Evolutionary conservation across 768 basidiomycete genomes (phyloP), one percentile per base, ranked within the genome.

Genomic region (Trichaptum fuscoviolaceum): DNA sequence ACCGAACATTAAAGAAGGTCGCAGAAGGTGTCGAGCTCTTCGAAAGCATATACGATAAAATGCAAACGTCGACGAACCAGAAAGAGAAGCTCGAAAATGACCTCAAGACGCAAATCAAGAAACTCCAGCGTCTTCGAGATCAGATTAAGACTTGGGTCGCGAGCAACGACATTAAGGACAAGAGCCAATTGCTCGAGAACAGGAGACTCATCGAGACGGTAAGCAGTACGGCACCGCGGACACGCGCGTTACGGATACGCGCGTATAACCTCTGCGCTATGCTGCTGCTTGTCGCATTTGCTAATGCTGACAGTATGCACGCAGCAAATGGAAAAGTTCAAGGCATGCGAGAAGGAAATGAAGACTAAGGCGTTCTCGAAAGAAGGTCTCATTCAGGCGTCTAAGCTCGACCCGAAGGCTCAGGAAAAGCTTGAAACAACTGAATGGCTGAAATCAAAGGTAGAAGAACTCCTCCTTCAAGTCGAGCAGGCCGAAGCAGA

Each of bases 321-420:
- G 66, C 77, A 99, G 97, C 97, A 99, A 99, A 99, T 99, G 97
- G 97, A 99, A 82, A 96, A 95, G 76, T 99, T 99, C 87, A 99
- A 99, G 74, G 96, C 96, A 25, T 95, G 96, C 80, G 97, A 99
- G 82, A 99, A 99, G 82, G 97, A 99, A 80, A 99, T 99, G 96
- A 99, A 99, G 85, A 99, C 97, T 67, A 99, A 99, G 77, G 97
- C 97, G 0, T 99, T 99, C 79, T 98, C 96, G 23, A 99, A 99
- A 75, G 97, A 99, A 78, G 97, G 97, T 57, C 84, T 99, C 57
- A 97, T 91, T 68, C 93, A 95, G 67, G 93, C 95, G 12, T 86
- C 93, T 42, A 95, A 93, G 73, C 88, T 99, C 25, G 97, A 99
- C 78, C 97, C 97, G 65, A 95, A 94, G 74, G 95, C 96, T 66